These are phyloP conservation scores for Fusarium bactridioides DNA, from an alignment of 2,329 filamentous ascomycete genomes.

Conservation along the genomic window DNA sequence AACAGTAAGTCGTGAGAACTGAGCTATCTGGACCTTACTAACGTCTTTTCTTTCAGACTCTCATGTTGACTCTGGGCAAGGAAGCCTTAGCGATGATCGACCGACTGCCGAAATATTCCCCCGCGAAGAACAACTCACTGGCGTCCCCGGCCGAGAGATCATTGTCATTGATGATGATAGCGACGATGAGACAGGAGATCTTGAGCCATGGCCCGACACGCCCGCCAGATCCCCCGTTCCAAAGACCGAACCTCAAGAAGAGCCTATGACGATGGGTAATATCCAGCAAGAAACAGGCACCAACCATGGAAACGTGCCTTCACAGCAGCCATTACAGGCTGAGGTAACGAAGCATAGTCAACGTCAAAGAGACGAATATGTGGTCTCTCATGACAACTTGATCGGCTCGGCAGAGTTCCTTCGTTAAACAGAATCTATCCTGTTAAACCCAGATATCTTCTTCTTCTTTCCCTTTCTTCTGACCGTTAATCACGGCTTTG, in stretches of 20 bases:
- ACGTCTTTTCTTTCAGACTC: fast-evolving
- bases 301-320: fast-evolving
- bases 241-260: not conserved
- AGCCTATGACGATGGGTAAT: fast-evolving
- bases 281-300: fast-evolving
- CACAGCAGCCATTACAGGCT: fast-evolving
- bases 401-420: not conserved
- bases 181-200: fast-evolving
- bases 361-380: not conserved
- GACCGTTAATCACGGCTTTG: too few species aligned
- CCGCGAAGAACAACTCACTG: fast-evolving
- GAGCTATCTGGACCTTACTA: fast-evolving
- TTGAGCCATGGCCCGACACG: fast-evolving
- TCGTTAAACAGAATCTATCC: too few species aligned
- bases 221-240: fast-evolving
- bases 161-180: not conserved
- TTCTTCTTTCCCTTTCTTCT: too few species aligned
- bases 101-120: not conserved
- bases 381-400: not conserved
- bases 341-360: not conserved
- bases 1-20: fast-evolving
- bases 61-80: fast-evolving
- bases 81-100: not conserved
- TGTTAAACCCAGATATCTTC: too few species aligned
- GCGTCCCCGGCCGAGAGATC: not conserved